Conservation (phyloP, 2,329 filamentous ascomycete species). For the Aspergillus fumigatus region DNA sequence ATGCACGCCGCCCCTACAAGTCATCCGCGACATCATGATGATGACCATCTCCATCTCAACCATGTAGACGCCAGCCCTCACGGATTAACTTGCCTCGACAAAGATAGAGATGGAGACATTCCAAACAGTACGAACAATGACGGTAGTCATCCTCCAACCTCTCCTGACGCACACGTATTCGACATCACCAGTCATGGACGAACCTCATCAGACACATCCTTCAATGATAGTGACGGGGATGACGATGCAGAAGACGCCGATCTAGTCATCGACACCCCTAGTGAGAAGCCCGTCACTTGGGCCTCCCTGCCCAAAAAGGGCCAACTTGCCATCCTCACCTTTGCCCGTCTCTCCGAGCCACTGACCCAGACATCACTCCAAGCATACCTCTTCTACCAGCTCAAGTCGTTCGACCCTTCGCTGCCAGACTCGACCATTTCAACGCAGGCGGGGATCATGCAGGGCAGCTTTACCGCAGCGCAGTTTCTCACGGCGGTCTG, state of each 20-base stretch:
- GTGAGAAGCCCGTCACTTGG: constrained; percentile 59
- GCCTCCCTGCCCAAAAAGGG: constrained; percentile 68
- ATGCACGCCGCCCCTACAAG: not conserved
- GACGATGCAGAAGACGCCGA: constrained; percentile 12
- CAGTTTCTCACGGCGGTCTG: constrained; percentile 79
- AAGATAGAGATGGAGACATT: constrained; percentile 12
- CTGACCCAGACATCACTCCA: constrained; percentile 73
- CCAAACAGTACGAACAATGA: constrained; percentile 18
- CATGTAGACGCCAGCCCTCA: not conserved
- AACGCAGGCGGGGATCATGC: constrained; percentile 70
- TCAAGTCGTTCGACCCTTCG: constrained; percentile 68
- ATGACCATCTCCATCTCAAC: not conserved
- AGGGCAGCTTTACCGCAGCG: constrained; percentile 73
- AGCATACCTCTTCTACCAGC: constrained; percentile 82
- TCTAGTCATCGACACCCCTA: constrained; percentile 2
- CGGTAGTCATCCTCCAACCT: constrained; percentile 2
- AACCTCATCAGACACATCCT: constrained; percentile 12
- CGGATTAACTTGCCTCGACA: not conserved
- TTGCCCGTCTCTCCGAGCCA: constrained; percentile 77
- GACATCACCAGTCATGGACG: constrained; percentile 8
- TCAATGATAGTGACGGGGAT: constrained; percentile 12
- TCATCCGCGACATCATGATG: not conserved
- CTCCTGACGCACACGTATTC: constrained; percentile 12
- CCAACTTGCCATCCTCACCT: constrained; percentile 71
- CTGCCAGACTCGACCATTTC: constrained; percentile 62